A percentile compares a stretch with the other conserved stretches of the same genome.
Conservation (phyloP, 2,329 filamentous ascomycete species). For the Colletotrichum tanaceti region DNA sequence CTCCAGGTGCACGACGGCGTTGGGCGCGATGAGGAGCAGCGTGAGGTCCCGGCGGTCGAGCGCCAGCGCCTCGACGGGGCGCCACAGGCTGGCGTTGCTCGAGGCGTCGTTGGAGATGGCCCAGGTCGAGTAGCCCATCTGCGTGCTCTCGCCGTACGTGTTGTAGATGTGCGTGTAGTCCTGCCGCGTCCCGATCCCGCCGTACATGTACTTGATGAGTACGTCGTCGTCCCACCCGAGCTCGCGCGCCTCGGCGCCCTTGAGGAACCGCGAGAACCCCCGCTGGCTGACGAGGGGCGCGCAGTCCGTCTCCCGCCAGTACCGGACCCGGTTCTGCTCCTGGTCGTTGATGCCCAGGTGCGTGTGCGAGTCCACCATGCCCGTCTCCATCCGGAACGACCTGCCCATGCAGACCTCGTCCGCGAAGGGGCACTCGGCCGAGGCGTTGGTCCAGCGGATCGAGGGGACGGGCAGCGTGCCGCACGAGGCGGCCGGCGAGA, state of each 20-base stretch:
- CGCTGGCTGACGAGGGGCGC: constrained; percentile 23
- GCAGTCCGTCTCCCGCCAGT: constrained; percentile 26
- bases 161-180: constrained; percentile 27
- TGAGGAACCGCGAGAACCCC: background rate
- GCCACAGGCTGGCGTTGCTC: background rate
- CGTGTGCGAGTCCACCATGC: constrained; percentile 39
- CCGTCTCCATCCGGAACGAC: constrained; percentile 32
- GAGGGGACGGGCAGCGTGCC: constrained; percentile 12
- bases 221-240: constrained; percentile 17
- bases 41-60: constrained; percentile 15
- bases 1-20: constrained; percentile 19
- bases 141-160: constrained; percentile 4
- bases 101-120: background rate
- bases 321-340: constrained; percentile 34
- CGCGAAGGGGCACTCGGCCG: constrained; percentile 41
- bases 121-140: constrained; percentile 13
- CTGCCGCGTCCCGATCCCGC: background rate
- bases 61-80: constrained; percentile 5
- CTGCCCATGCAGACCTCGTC: constrained; percentile 35
- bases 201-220: constrained; percentile 22
- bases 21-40: constrained; percentile 21
- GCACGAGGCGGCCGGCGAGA: constrained; percentile 23
- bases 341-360: constrained; percentile 44
- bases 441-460: constrained; percentile 22
- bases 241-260: constrained; percentile 1